These are phyloP conservation scores for Eucalyptus grandis DNA, from an alignment of 345 rosid species.

Conservation along the genomic window DNA sequence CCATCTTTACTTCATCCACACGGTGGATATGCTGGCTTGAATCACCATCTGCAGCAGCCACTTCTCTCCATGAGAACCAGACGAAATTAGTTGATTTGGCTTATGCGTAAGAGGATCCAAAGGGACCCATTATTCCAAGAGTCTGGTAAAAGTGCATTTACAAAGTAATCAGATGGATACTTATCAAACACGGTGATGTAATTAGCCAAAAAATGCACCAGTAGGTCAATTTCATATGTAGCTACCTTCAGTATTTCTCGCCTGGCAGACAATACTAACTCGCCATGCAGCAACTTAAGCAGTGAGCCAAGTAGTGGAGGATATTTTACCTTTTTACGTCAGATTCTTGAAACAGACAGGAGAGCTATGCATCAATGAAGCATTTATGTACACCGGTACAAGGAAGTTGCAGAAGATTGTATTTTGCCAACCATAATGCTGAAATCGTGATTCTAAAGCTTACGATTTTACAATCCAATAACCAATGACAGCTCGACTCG, in stretches of 20 bases:
- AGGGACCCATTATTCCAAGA: conserved; percentile 95
- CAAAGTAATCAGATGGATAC: conserved; percentile 1
- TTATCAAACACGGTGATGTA: neutral
- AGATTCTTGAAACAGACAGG: neutral
- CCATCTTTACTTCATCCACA: conserved; percentile 77
- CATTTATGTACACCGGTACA: neutral
- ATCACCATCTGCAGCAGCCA: conserved; percentile 76
- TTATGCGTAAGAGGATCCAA: conserved; percentile 95
- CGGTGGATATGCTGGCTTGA: conserved; percentile 82
- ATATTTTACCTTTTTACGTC: neutral
- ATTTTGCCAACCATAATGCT: neutral
- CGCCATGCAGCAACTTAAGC: too few relatives aligned
- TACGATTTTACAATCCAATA: neutral
- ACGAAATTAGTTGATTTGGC: conserved; percentile 59
- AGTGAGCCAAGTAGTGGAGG: too few relatives aligned
- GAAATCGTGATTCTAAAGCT: neutral
- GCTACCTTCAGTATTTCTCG: conserved; percentile 88
- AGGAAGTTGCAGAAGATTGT: neutral
- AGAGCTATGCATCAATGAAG: neutral
- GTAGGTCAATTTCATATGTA: neutral
- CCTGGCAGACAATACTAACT: conserved; percentile 62
- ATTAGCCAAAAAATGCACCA: too few relatives aligned
- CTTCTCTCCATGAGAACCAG: conserved; percentile 91
- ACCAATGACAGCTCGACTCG: neutral
- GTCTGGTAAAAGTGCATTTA: conserved; percentile 33